These are phyloP conservation scores for Leptomonas pyrrhocoris DNA, from an alignment of 208 protist species.

Conservation along the genomic window DNA sequence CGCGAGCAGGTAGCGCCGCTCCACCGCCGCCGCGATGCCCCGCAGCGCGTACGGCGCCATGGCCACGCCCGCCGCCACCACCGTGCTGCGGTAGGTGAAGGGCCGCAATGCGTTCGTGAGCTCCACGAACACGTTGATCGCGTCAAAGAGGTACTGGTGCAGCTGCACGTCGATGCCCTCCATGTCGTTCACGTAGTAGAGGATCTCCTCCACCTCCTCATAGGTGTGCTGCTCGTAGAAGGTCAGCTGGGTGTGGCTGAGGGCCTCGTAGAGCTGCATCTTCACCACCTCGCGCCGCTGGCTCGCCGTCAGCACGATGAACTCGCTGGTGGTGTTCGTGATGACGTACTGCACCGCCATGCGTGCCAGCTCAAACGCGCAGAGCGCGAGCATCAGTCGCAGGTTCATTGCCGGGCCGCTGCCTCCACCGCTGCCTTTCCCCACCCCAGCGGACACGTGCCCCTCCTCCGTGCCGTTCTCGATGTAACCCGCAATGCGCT, in stretches of 20 bases:
- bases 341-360: constrained; percentile 46
- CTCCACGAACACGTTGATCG: constrained; percentile 31
- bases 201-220: constrained; percentile 68
- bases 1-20: constrained; percentile 25
- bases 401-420: constrained; percentile 10
- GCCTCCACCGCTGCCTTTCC: not conserved
- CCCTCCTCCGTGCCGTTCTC: constrained; percentile 12
- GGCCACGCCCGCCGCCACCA: constrained; percentile 20
- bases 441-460: not conserved
- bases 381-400: constrained; percentile 28
- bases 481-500: constrained; percentile 32
- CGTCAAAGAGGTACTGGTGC: constrained; percentile 51
- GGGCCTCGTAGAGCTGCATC: constrained; percentile 59
- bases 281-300: constrained; percentile 54
- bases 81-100: constrained; percentile 27
- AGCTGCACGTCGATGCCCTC: constrained; percentile 80
- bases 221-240: constrained; percentile 65
- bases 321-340: constrained; percentile 42
- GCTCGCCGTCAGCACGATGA: constrained; percentile 48
- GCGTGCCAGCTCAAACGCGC: constrained; percentile 52
- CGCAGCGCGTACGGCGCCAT: constrained; percentile 30
- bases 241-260: constrained; percentile 53
- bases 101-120: constrained; percentile 32
- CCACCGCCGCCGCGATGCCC: constrained; percentile 19
- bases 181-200: constrained; percentile 80